These are phyloP conservation scores for Trypanosoma brucei DNA, from an alignment of 208 protist species.

Conservation along the genomic window DNA sequence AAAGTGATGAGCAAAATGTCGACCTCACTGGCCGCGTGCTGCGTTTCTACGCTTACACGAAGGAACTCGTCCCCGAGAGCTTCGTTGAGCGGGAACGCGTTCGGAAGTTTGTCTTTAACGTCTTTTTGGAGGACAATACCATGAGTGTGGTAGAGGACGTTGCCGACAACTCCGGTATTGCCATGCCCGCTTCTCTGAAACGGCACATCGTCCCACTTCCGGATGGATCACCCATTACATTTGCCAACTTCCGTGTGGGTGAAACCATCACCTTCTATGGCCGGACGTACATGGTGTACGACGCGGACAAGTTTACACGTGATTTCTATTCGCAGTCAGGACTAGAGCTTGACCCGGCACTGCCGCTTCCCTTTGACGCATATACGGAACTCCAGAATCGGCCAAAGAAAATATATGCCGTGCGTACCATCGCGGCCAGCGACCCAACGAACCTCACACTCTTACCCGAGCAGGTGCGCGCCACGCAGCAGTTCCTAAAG, in stretches of 20 bases:
- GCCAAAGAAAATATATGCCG: slow-evolving; percentile 56
- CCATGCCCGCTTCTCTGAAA: slow-evolving; percentile 89
- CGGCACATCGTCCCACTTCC: slow-evolving; percentile 85
- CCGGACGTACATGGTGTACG: slow-evolving; percentile 90
- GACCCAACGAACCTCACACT: slow-evolving; percentile 68
- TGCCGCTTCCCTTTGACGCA: slow-evolving; percentile 62
- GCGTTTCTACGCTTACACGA: slow-evolving; percentile 94
- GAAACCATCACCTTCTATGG: slow-evolving; percentile 91
- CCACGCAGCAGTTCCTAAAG: slow-evolving; percentile 88
- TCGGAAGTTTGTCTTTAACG: slow-evolving; percentile 86
- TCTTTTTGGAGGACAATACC: slow-evolving; percentile 95
- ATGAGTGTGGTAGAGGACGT: slow-evolving; percentile 93
- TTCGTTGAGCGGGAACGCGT: slow-evolving; percentile 88
- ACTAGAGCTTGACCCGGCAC: slow-evolving; percentile 38
- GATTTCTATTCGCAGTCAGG: slow-evolving; percentile 73
- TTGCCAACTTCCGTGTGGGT: slow-evolving; percentile 85
- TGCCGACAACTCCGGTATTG: slow-evolving; percentile 94
- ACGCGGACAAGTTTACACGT: slow-evolving; percentile 93
- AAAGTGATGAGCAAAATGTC: slow-evolving; percentile 1
- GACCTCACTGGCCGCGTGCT: slow-evolving; percentile 80
- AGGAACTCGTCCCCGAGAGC: slow-evolving; percentile 93
- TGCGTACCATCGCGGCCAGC: slow-evolving; percentile 76
- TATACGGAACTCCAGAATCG: slow-evolving; percentile 51
- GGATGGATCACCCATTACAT: slow-evolving; percentile 71
- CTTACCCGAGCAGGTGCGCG: slow-evolving; percentile 78